These are phyloP conservation scores for Eucalyptus cloeziana DNA, from an alignment of 345 rosid genomes.

Conservation along the genomic window DNA sequence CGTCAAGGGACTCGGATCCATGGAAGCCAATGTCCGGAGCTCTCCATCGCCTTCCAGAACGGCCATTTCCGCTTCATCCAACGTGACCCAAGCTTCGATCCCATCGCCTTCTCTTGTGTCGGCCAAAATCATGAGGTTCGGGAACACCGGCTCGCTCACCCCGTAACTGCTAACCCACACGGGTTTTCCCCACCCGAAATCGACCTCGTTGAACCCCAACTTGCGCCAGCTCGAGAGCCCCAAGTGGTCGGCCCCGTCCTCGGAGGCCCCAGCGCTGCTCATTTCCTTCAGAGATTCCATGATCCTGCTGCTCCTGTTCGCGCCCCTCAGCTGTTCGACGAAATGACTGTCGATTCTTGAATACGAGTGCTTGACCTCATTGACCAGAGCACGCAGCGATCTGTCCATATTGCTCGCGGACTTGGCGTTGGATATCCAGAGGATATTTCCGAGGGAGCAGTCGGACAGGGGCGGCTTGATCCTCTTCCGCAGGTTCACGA, in stretches of 20 bases:
- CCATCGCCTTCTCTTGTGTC: conserved; percentile 22
- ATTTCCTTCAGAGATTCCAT: not conserved
- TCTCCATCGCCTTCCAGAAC: conserved; percentile 3
- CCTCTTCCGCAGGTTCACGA: conserved; percentile 19
- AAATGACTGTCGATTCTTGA: not conserved
- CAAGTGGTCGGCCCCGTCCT: not conserved
- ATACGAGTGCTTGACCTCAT: not conserved
- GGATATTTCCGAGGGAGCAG: conserved; percentile 27
- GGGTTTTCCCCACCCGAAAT: conserved; percentile 25
- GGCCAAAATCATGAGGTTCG: conserved; percentile 23
- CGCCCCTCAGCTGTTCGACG: not conserved
- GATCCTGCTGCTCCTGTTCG: not conserved
- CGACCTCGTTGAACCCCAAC: conserved; percentile 8
- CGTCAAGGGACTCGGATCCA: not conserved
- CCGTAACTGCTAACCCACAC: not conserved
- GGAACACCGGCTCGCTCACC: not conserved
- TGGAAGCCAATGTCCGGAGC: conserved; percentile 3
- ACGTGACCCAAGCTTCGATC: conserved; percentile 38
- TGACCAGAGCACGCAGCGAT: conserved; percentile 19
- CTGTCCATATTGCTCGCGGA: not conserved
- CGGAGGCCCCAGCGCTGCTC: not conserved
- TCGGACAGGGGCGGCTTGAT: conserved; percentile 6
- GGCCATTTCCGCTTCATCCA: conserved; percentile 30
- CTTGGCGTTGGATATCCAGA: conserved; percentile 3
- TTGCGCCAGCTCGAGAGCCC: conserved; percentile 5